Conservation (phyloP, 2,329 filamentous ascomycete species). For the Aspergillus felis region DNA sequence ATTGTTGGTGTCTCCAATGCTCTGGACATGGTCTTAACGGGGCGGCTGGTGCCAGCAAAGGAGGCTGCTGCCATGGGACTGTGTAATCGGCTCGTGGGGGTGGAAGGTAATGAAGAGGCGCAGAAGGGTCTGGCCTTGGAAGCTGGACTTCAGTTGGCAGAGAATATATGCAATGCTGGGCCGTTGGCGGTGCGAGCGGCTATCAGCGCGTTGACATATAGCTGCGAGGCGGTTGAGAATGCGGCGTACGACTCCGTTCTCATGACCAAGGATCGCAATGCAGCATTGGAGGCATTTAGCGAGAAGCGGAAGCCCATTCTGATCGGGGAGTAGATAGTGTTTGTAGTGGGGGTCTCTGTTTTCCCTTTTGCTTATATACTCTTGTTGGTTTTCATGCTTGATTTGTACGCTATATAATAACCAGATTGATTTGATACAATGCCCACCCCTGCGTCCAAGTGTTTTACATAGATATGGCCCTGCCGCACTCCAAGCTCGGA, state of each 20-base stretch:
- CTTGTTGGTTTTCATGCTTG: not conserved
- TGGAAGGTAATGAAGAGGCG: slow-evolving; percentile 53
- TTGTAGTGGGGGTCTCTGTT: not conserved
- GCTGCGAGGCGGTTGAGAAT: slow-evolving; percentile 74
- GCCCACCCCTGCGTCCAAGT: not conserved
- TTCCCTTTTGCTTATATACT: not conserved
- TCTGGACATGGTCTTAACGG: slow-evolving; percentile 83
- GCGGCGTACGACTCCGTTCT: slow-evolving; percentile 81
- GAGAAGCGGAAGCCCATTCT: slow-evolving; percentile 71
- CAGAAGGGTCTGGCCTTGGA: slow-evolving; percentile 67
- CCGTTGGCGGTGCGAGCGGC: slow-evolving; percentile 78
- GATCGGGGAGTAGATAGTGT: not conserved
- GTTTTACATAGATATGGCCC: not conserved
- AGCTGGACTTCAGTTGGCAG: slow-evolving; percentile 72
- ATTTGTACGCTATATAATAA: not conserved
- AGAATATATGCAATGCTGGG: slow-evolving; percentile 83
- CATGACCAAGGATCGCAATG: slow-evolving; percentile 77
- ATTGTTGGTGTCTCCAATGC: slow-evolving; percentile 77
- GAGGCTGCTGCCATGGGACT: slow-evolving; percentile 92
- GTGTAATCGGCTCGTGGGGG: slow-evolving; percentile 83
- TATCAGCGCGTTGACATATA: slow-evolving; percentile 67
- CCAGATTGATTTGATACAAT: not conserved
- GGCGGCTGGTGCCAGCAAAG: slow-evolving; percentile 71
- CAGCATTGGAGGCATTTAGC: slow-evolving; percentile 80
- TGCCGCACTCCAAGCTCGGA: not conserved